Conservation (phyloP, 2,329 filamentous ascomycete genomes). For the Phaeomoniella chlamydospora region DNA sequence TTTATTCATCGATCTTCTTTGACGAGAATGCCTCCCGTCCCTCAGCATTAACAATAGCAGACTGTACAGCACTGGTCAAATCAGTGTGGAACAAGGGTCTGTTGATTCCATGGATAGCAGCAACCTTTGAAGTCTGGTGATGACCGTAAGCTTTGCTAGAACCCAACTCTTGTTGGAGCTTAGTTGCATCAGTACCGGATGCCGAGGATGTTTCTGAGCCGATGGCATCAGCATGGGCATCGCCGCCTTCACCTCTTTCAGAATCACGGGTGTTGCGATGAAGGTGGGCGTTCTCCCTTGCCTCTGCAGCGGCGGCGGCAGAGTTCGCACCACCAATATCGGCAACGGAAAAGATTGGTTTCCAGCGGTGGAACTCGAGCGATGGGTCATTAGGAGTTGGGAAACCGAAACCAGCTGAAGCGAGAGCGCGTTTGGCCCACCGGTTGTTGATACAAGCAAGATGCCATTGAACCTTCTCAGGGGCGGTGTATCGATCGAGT, state of each 20-base stretch:
- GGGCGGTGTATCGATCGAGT: slow-evolving; percentile 69
- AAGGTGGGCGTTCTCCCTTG: slow-evolving; percentile 40
- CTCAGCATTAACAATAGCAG: slow-evolving; percentile 67
- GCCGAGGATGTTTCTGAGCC: slow-evolving; percentile 7
- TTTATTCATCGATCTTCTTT: neutral
- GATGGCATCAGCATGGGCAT: slow-evolving; percentile 16
- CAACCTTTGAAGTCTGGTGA: slow-evolving; percentile 25
- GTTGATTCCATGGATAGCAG: slow-evolving; percentile 73
- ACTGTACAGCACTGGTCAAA: slow-evolving; percentile 75
- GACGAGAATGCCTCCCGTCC: slow-evolving; percentile 4
- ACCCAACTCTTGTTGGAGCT: slow-evolving; percentile 27
- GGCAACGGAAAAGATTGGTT: slow-evolving; percentile 87
- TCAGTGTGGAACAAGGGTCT: slow-evolving; percentile 90
- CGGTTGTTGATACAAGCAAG: slow-evolving; percentile 86
- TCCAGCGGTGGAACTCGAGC: slow-evolving; percentile 56
- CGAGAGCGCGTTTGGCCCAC: slow-evolving; percentile 86
- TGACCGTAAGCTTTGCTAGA: slow-evolving; percentile 31
- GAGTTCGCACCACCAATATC: slow-evolving; percentile 62
- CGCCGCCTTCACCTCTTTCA: slow-evolving; percentile 18
- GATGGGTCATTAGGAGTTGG: slow-evolving; percentile 41
- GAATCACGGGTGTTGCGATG: neutral
- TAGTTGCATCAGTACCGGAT: slow-evolving; percentile 9
- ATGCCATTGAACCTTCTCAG: slow-evolving; percentile 84
- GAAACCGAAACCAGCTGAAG: slow-evolving; percentile 76
- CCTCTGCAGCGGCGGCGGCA: slow-evolving; percentile 54